These are phyloP conservation scores for Sphenostylis stenocarpa DNA, from an alignment of 306 rosid species.

Conservation along the genomic window DNA sequence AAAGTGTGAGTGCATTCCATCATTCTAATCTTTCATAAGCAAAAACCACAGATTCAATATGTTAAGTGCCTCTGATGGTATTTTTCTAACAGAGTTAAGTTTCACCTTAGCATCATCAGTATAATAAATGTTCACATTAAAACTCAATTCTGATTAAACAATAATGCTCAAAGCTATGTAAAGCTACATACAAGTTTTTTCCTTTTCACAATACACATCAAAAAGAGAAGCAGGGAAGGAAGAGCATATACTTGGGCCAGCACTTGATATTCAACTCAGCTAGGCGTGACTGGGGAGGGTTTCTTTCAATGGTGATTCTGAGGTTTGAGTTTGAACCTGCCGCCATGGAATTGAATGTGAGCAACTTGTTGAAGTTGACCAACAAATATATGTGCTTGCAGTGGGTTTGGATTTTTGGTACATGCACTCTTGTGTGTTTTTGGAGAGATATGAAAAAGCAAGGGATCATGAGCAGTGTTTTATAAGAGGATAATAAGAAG, in stretches of 20 bases:
- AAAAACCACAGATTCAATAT: not conserved
- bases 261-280: conserved; percentile 77
- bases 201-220: not conserved
- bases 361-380: not conserved
- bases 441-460: conserved; percentile 15
- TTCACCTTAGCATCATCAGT: not conserved
- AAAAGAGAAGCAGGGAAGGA: not conserved
- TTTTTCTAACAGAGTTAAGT: not conserved
- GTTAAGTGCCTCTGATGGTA: not conserved
- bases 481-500: conserved; percentile 27
- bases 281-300: conserved; percentile 76
- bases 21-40: not conserved
- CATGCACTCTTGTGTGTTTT: conserved; percentile 28
- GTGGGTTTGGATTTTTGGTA: conserved; percentile 3
- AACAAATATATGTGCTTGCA: not conserved
- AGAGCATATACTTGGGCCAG: conserved; percentile 82
- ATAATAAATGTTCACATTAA: not conserved
- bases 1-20: not conserved
- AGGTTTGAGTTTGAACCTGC: conserved; percentile 54
- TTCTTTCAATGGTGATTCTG: conserved; percentile 73
- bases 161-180: not conserved
- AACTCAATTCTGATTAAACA: not conserved
- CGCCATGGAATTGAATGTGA: conserved; percentile 53
- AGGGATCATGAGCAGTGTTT: conserved; percentile 39
- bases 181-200: no score